Evolutionary conservation across 106 monocot genomes (phyloP).

Genomic region (Phalaenopsis aphrodite): DNA sequence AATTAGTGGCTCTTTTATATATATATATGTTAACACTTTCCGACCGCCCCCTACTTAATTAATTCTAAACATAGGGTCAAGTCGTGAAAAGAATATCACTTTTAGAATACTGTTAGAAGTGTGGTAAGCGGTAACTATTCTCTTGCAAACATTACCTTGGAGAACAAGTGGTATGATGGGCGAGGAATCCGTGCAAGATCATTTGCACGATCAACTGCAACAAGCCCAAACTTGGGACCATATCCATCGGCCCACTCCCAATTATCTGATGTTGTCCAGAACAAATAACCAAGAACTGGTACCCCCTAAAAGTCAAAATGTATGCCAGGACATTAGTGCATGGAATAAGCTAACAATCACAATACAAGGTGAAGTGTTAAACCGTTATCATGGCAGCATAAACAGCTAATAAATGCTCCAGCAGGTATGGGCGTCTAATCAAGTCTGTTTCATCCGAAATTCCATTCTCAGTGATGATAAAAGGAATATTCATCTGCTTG

Average conservation of each 20-base stretch:
- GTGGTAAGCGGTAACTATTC: neutral
- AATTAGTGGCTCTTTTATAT: no score
- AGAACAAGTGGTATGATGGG: constrained; percentile 77
- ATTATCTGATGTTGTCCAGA: constrained; percentile 99
- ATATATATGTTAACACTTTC: no score
- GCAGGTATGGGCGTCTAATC: constrained; percentile 79
- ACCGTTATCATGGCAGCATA: constrained; percentile 81
- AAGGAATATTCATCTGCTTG: constrained; percentile 69
- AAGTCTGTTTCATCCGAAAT: constrained; percentile 93
- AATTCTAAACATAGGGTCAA: no score
- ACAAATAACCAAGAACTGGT: constrained; percentile 83
- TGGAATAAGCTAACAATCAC: neutral
- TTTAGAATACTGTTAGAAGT: no score
- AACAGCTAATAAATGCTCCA: constrained; percentile 82
- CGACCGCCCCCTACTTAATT: no score
- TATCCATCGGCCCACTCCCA: constrained; percentile 99
- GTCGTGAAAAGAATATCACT: no score
- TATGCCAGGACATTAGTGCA: neutral
- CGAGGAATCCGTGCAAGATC: constrained; percentile 62
- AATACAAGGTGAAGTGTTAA: neutral
- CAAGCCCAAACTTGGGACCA: constrained; percentile 96
- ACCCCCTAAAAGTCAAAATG: constrained; percentile 55
- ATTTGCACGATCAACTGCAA: constrained; percentile 89
- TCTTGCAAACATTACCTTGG: constrained; percentile 48
- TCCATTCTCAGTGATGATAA: constrained; percentile 90